phyloP scores from a whole-genome alignment of 1,284 basidiomycete genomes.

The Trichosporon sp. region DNA sequence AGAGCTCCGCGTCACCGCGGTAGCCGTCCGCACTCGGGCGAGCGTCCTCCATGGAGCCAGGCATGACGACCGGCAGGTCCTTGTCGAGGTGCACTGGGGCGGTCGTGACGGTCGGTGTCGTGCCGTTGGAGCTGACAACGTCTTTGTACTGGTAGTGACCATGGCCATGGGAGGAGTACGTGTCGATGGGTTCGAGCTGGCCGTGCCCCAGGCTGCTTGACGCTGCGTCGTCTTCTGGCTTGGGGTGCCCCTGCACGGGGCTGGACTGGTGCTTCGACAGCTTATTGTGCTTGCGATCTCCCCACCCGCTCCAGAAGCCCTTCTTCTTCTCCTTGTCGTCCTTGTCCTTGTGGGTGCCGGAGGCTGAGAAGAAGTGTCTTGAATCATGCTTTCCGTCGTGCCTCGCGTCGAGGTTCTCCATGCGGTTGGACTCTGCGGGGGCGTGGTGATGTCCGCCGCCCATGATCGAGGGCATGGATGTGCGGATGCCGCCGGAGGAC shows the following conservation, averaged over 20 bases:
- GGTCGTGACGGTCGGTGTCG: background rate
- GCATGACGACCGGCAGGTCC: background rate
- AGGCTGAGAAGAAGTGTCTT: background rate
- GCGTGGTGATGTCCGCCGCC: background rate
- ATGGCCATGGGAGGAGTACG: background rate
- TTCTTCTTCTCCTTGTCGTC: conserved; percentile 17
- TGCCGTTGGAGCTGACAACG: background rate
- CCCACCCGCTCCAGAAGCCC: conserved; percentile 14
- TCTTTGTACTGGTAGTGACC: background rate
- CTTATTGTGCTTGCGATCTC: conserved; percentile 14
- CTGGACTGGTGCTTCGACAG: background rate
- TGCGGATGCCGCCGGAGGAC: background rate
- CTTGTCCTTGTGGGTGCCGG: conserved; percentile 11
- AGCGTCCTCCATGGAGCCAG: conserved; percentile 10
- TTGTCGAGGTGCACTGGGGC: conserved; percentile 1
- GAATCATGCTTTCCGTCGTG: background rate
- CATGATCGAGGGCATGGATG: background rate
- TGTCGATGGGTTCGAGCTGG: background rate
- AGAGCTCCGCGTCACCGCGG: conserved; percentile 13
- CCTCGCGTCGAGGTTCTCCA: background rate
- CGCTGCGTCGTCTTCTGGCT: background rate
- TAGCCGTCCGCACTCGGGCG: conserved; percentile 21
- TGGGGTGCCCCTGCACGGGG: background rate
- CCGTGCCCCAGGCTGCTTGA: background rate
- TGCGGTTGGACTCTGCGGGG: background rate